A percentile compares a stretch with the other conserved stretches of the same genome.
Conservation (phyloP, 352 stramenopile species). For the Phytophthora pini region DNA sequence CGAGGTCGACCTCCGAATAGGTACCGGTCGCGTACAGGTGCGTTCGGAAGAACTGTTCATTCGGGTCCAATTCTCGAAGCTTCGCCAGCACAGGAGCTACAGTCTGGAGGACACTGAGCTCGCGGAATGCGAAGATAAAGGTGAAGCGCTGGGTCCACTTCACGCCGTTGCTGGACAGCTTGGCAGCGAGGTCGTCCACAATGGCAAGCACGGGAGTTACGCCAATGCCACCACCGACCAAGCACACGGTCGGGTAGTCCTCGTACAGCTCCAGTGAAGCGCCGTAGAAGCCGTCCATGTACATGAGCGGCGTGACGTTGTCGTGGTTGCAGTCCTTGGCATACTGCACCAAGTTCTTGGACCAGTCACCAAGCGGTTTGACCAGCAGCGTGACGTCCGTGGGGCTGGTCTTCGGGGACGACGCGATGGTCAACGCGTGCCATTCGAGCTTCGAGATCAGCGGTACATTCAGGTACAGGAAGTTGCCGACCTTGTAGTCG, state of each 20-base stretch:
- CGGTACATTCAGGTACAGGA: constrained; percentile 64
- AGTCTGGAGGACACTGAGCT: constrained; percentile 43
- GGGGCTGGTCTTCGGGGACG: constrained; percentile 47
- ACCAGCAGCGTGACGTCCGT: constrained; percentile 54
- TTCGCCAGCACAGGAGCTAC: constrained; percentile 39
- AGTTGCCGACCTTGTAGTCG: constrained; percentile 63
- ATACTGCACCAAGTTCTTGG: constrained; percentile 47
- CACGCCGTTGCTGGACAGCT: constrained; percentile 30
- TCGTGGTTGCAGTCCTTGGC: constrained; percentile 42
- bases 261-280: constrained; percentile 54
- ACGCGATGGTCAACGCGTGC: constrained; percentile 65
- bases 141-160: constrained; percentile 47
- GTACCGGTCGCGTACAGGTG: constrained; percentile 40
- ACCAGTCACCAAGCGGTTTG: constrained; percentile 63
- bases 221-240: constrained; percentile 54
- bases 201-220: constrained; percentile 56
- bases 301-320: constrained; percentile 42
- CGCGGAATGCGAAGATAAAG: constrained; percentile 52
- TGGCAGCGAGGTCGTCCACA: constrained; percentile 48
- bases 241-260: constrained; percentile 53
- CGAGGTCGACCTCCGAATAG: constrained; percentile 32
- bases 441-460: constrained; percentile 62
- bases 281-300: constrained; percentile 65
- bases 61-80: constrained; percentile 46
- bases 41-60: constrained; percentile 40